These are phyloP conservation scores for Stylosanthes scabra DNA, from an alignment of 331 rosid species.

Conservation along the genomic window DNA sequence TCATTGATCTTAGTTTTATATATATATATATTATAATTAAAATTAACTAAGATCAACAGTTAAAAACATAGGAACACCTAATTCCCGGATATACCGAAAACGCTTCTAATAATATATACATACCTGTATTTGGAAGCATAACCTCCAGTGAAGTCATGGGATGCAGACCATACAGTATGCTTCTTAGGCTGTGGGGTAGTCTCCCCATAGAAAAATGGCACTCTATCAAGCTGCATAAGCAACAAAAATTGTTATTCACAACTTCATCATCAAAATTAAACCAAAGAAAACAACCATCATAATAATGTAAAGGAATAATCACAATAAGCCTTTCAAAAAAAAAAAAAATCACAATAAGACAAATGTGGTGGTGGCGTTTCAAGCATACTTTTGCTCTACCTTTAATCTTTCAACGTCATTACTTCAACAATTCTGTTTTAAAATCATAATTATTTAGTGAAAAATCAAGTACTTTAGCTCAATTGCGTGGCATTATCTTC, in stretches of 20 bases:
- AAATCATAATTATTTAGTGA: background rate
- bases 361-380: background rate
- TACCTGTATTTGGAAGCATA: conserved; percentile 51
- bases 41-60: no score
- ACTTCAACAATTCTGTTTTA: no score
- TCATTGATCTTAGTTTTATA: no score
- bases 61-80: no score
- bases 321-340: no score
- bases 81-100: no score
- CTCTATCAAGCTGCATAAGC: conserved; percentile 40
- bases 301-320: background rate
- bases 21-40: no score
- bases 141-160: conserved; percentile 51
- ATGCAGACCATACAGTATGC: conserved; percentile 50
- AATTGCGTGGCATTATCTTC: background rate
- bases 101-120: no score
- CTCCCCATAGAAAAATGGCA: conserved; percentile 49
- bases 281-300: no score
- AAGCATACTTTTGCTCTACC: background rate
- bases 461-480: background rate
- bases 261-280: background rate
- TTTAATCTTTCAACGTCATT: no score
- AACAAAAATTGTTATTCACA: no score
- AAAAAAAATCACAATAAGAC: background rate
- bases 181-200: conserved; percentile 44